Base-by-base conservation (phyloP, 768 basidiomycete genomes). In the Suillus placidus region DNA sequence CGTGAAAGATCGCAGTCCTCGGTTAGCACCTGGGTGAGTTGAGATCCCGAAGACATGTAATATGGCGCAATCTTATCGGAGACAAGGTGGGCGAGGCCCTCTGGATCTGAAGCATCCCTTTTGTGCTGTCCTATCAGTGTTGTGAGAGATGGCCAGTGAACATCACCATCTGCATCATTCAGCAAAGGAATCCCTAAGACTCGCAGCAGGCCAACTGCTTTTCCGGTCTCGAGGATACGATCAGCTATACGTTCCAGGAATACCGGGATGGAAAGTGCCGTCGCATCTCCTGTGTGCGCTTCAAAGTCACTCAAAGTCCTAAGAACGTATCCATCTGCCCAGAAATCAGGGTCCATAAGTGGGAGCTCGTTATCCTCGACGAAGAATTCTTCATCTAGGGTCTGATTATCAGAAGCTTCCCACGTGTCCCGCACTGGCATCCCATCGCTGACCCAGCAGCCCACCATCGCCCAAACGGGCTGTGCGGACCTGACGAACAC, bases 301-400 rank as follows among this genome's bases (percentile, higher is more conserved):
- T 71, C 75, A 38, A 74, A 69, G 4, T 76, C 73, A 20, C 64
- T 63, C 1, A 77, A 78, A 56, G 83, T 83, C 45, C 88, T 78
- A 66, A 93, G 73, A 3, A 79, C 78, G 74, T 89, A 93, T 0
- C 89, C 91, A 49, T 91, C 87, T 37, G 82, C 79, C 93, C 93
- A 95, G 71, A 93, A 93, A 64, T 93, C 91, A 0, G 88, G 89
- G 70, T 91, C 89, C 71, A 87, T 67, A 26, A 89, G 72, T 2
- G 84, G 83, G 52, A 91, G 79, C 23, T 87, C 88, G 70, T 85
- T 92, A 66, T 85, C 84, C 71, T 91, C 89, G 55, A 95, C 86
- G 75, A 94, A 94, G 77, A 93, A 93, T 71, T 95, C 93, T 13
- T 89, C 88, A 23, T 89, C 87, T 1, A 89, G 79, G 51, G 67